Evolutionary conservation across 2,329 filamentous ascomycete genomes (phyloP).

Genomic region (Colletotrichum lupini): DNA sequence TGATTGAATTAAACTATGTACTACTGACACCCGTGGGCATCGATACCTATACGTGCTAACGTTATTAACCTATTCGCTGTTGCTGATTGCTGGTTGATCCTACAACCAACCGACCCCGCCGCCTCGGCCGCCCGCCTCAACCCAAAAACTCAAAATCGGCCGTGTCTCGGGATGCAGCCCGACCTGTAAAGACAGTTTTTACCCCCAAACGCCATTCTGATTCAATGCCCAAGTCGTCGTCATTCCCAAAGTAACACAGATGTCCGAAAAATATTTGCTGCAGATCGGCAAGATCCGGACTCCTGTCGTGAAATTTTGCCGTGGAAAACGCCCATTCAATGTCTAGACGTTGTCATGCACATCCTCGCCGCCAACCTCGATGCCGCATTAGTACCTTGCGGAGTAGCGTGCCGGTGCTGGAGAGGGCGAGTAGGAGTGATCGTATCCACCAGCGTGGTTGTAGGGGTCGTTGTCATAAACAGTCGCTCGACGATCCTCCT

Average conservation of each 20-base stretch:
- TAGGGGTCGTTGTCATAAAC: slow-evolving; percentile 78
- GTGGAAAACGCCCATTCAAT: neutral
- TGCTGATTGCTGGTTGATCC: neutral
- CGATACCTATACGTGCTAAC: slow-evolving; percentile 11
- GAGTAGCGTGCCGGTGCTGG: slow-evolving; percentile 54
- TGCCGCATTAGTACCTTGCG: slow-evolving; percentile 51
- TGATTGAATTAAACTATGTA: slow-evolving; percentile 30
- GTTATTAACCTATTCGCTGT: slow-evolving; percentile 13
- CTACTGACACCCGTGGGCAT: slow-evolving; percentile 11
- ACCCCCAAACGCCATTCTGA: slow-evolving; percentile 24
- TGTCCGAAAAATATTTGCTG: neutral
- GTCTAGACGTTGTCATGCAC: neutral
- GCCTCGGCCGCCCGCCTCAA: neutral
- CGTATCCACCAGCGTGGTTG: slow-evolving; percentile 65
- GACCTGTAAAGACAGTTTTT: slow-evolving; percentile 25
- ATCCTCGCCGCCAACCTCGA: neutral
- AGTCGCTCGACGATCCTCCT: slow-evolving; percentile 81
- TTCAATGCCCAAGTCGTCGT: slow-evolving; percentile 16
- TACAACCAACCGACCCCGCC: neutral
- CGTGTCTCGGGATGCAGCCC: neutral
- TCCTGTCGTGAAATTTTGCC: neutral
- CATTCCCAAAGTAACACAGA: neutral
- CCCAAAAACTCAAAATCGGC: slow-evolving; percentile 1
- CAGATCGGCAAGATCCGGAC: neutral
- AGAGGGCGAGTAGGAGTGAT: slow-evolving; percentile 61